Evolutionary conservation across 495 filamentous ascomycete species (phyloP), one percentile per base, ranked within the genome.

Genomic region (Daldinia concentrica): DNA sequence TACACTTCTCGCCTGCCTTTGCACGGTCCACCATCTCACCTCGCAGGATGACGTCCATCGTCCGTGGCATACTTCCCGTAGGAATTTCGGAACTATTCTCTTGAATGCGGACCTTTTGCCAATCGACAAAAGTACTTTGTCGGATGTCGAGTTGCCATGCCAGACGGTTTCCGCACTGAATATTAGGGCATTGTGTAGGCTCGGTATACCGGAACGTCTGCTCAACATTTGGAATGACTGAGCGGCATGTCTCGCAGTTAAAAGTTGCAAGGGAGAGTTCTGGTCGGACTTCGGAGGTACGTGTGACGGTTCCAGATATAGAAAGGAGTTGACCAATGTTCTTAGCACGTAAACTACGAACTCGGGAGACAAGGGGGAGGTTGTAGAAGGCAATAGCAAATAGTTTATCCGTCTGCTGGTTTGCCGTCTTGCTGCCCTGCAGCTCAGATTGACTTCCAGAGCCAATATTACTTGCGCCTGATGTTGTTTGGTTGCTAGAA

Each of bases 71-170:
- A 80, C 93, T 97, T 43, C 95, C 95, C 1, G 95, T 99, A 0
- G 95, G 95, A 54, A 99, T 99, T 79, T 99, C 95, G 17, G 94
- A 94, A 58, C 93, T 95, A 78, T 97, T 98, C 81, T 99, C 95
- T 79, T 99, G 95, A 32, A 98, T 91, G 58, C 96, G 90, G 24
- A 98, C 92, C 78, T 98, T 98, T 71, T 99, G 95, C 95, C 95
- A 99, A 80, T 99, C 95, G 22, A 98, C 91, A 75, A 99, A 99
- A 2, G 94, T 97, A 77, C 94, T 97, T 79, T 97, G 95, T 50
- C 93, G 87, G 76, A 99, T 98, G 72, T 99, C 95, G 5, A 99
- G 83, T 26, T 93, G 89, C 95, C 95, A 99, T 19, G 91, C 93
- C 54, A 86, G 81, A 27, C 95, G 90, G 82, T 99, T 99, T 62